Conservation (phyloP, 768 basidiomycete genomes). For the Boletellus emodensis region DNA sequence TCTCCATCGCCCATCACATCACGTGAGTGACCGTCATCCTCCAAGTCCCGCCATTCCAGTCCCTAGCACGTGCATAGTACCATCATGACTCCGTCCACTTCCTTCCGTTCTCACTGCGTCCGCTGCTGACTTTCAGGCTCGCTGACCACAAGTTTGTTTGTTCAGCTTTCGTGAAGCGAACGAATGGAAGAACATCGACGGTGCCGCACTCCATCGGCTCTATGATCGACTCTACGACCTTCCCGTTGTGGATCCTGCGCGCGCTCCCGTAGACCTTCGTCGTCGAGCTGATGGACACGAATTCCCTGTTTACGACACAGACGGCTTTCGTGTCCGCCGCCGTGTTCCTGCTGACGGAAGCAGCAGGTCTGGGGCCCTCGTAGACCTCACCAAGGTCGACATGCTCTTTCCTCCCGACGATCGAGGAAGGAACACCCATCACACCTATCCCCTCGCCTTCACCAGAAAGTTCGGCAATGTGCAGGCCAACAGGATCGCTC, state of each 20-base stretch:
- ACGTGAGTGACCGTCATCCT: neutral
- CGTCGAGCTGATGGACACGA: neutral
- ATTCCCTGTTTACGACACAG: neutral
- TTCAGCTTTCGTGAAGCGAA: too few relatives aligned
- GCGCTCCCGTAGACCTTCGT: neutral
- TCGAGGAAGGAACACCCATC: neutral
- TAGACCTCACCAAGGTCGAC: too few relatives aligned
- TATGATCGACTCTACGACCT: too few relatives aligned
- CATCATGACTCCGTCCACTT: too few relatives aligned
- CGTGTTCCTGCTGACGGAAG: neutral
- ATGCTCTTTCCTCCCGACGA: neutral
- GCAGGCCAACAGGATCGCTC: neutral
- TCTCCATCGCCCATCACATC: slow-evolving; percentile 7
- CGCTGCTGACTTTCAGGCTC: too few relatives aligned
- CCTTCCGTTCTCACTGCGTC: too few relatives aligned
- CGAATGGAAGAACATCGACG: too few relatives aligned
- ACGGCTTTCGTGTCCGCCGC: neutral
- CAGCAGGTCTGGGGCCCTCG: neutral
- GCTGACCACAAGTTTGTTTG: neutral
- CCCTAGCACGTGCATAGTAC: too few relatives aligned
- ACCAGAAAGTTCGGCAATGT: slow-evolving; percentile 1
- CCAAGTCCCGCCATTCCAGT: too few relatives aligned
- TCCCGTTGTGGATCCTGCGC: too few relatives aligned
- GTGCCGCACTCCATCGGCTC: too few relatives aligned
- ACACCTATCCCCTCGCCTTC: slow-evolving; percentile 5